Conservation (phyloP, 129 eudicot genomes). For the Rutidosis leptorrhynchoides region DNA sequence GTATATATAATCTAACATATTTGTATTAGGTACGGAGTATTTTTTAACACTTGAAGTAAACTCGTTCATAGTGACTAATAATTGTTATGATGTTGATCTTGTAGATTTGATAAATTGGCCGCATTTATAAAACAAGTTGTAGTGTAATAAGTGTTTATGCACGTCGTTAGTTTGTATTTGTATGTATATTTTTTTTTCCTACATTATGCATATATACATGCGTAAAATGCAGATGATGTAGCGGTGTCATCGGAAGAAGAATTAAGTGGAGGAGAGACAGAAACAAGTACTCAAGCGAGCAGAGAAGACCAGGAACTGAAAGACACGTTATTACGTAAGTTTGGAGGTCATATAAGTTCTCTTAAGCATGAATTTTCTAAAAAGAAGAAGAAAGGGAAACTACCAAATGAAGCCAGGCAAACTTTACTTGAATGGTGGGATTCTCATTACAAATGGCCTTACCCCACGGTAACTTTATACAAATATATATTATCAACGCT, state of each 20-base stretch:
- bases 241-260: slow-evolving; percentile 64
- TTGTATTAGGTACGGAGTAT: no score
- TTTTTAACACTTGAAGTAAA: no score
- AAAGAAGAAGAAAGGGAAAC: slow-evolving; percentile 85
- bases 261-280: slow-evolving; percentile 62
- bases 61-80: neutral
- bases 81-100: no score
- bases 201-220: no score
- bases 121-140: neutral
- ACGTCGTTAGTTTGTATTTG: neutral
- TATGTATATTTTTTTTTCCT: no score
- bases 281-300: slow-evolving; percentile 46
- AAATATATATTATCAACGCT: neutral
- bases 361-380: slow-evolving; percentile 70
- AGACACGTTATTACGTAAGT: slow-evolving; percentile 56
- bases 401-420: slow-evolving; percentile 87
- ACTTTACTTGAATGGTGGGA: slow-evolving; percentile 90
- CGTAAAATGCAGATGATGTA: slow-evolving; percentile 34
- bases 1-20: no score
- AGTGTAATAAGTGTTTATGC: neutral
- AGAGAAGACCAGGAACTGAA: slow-evolving; percentile 71
- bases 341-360: slow-evolving; percentile 69
- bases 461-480: slow-evolving; percentile 65
- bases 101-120: no score
- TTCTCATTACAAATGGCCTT: slow-evolving; percentile 88